Conservation (phyloP, 192 early-diverging fungal genomes). For the Linnemannia schmuckeri region DNA sequence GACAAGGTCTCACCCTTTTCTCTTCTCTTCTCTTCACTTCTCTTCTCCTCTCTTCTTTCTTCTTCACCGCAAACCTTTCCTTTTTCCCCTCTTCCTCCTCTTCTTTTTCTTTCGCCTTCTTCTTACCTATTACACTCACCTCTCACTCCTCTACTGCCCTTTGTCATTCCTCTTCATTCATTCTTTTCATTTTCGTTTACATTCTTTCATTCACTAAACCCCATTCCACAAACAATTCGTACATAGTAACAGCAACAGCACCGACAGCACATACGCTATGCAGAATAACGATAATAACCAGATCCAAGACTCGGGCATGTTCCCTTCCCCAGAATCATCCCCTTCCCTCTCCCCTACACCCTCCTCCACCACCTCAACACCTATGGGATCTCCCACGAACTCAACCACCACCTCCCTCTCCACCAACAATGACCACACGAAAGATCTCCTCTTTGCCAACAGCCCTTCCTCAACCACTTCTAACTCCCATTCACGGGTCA, state of each 20-base stretch:
- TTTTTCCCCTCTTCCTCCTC: no score
- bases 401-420: slow-evolving; percentile 29
- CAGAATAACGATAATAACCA: neutral
- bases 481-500: neutral
- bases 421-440: neutral
- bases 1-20: neutral
- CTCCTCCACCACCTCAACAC: neutral
- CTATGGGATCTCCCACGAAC: slow-evolving; percentile 11
- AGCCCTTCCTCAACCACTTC: neutral
- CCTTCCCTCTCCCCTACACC: neutral
- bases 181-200: neutral
- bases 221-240: neutral
- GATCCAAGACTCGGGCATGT: slow-evolving; percentile 6
- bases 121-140: neutral
- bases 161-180: neutral
- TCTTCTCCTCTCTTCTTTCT: neutral
- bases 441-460: neutral
- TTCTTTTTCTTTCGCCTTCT: neutral
- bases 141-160: neutral
- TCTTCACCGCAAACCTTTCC: neutral
- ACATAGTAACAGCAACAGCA: neutral
- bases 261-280: neutral
- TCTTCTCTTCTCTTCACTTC: neutral
- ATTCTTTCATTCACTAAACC: neutral
- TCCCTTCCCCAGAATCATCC: slow-evolving; percentile 10